These are phyloP conservation scores for Firmiana major DNA, from an alignment of 345 rosid genomes.

Conservation along the genomic window DNA sequence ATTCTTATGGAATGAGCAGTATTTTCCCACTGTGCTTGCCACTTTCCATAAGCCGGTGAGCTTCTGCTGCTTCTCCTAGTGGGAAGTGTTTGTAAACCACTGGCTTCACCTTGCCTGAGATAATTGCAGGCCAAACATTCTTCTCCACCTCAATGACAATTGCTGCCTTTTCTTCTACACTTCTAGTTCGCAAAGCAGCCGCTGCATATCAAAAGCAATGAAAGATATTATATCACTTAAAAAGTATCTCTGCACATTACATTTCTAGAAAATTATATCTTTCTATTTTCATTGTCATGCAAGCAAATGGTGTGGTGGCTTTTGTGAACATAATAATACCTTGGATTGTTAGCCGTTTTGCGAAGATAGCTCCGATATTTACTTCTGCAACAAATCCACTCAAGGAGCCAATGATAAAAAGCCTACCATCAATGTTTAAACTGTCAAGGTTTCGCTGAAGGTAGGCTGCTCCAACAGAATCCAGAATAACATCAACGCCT, in stretches of 20 bases:
- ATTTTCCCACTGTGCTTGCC: conserved; percentile 77
- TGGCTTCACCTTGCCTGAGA: conserved; percentile 66
- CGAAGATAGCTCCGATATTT: conserved; percentile 48
- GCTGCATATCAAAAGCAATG: conserved; percentile 36
- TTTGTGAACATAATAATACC: neutral
- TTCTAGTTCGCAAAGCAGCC: conserved; percentile 69
- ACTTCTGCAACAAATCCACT: conserved; percentile 64
- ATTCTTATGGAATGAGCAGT: conserved; percentile 51
- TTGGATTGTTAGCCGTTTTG: conserved; percentile 46
- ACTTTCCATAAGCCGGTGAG: conserved; percentile 73
- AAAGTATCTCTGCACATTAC: neutral
- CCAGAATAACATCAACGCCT: conserved; percentile 84
- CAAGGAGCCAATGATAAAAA: conserved; percentile 62
- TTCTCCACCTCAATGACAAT: conserved; percentile 73
- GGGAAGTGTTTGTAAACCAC: conserved; percentile 49
- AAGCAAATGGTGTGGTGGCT: neutral
- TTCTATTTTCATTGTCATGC: neutral
- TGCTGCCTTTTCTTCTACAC: conserved; percentile 58
- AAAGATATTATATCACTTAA: neutral
- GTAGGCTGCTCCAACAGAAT: conserved; percentile 79
- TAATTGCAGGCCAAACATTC: conserved; percentile 80
- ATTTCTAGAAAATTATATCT: neutral
- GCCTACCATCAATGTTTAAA: conserved; percentile 78
- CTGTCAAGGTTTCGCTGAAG: conserved; percentile 70
- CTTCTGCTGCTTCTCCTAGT: conserved; percentile 59